Conservation (phyloP, 805 yeast genomes). For the Ogataea chonburiensis region DNA sequence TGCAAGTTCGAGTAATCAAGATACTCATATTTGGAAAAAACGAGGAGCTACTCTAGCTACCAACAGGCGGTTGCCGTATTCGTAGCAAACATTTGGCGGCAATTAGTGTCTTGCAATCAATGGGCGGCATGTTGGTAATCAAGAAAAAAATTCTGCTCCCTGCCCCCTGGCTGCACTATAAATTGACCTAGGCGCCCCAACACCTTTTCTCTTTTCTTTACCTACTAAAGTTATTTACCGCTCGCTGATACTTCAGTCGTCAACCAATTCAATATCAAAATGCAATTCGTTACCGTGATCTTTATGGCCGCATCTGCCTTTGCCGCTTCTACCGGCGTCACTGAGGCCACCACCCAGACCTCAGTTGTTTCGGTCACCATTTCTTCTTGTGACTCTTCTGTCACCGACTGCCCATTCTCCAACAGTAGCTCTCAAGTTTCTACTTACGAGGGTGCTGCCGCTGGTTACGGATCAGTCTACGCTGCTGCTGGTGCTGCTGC, state of each 20-base stretch:
- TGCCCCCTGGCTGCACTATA: slow-evolving; percentile 3
- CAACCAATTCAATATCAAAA: slow-evolving; percentile 25
- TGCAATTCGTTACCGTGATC: slow-evolving; percentile 45
- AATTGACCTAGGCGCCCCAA: slow-evolving; percentile 7
- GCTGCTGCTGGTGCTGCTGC: slow-evolving; percentile 38
- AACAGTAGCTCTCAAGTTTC: slow-evolving; percentile 28
- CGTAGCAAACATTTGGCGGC: slow-evolving; percentile 8
- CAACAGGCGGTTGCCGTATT: slow-evolving; percentile 1
- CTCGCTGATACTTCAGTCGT: slow-evolving; percentile 4
- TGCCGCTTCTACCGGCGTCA: slow-evolving; percentile 33
- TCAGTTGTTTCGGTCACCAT: slow-evolving; percentile 40
- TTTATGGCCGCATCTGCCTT: slow-evolving; percentile 33
- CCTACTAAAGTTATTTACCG: slow-evolving; percentile 4
- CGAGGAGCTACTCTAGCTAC: slow-evolving; percentile 3
- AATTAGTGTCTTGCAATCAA: slow-evolving; percentile 3
- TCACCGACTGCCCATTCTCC: slow-evolving; percentile 32
- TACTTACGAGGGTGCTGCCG: slow-evolving; percentile 37
- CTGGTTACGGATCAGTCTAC: slow-evolving; percentile 27
- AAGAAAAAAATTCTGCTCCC: slow-evolving; percentile 2
- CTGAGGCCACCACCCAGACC: slow-evolving; percentile 32
- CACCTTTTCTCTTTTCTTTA: slow-evolving; percentile 5
- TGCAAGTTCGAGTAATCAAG: slow-evolving; percentile 1
- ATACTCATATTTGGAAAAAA: background rate
- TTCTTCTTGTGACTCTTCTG: slow-evolving; percentile 37
- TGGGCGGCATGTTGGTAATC: slow-evolving; percentile 1